Evolutionary conservation across 2,329 filamentous ascomycete genomes (phyloP), one percentile per base, ranked within the genome.

Genomic region (Elsinoe arachidis): DNA sequence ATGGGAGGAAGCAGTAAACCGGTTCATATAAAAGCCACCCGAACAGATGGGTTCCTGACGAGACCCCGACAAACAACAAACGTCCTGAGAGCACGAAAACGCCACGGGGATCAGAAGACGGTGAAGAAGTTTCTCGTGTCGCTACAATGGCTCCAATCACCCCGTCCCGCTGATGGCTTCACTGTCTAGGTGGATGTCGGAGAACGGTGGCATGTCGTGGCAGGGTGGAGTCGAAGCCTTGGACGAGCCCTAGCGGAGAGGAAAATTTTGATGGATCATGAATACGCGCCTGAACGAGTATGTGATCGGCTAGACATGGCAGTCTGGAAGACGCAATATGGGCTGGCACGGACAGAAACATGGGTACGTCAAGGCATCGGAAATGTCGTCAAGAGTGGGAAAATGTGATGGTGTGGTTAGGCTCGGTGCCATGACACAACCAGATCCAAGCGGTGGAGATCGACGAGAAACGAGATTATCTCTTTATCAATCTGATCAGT

Each of bases 401-500:
- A 21, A 47, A 26, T 34, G 47, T 52, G 47, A 35, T 37, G 47
- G 30, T 17, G 33, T 52, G 47, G 47, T 14, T 52, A 34, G 30
- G 11, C 33, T 37, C 26, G 15, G 26, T 10, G 15, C 33, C 49
- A 53, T 37, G 19, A 37, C 49, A 53, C 35, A 39, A 46, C 41
- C 41, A 53, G 49, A 53, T 34, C 15, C 49, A 9, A 23, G n/a
- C 17, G 30, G 17, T 30, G 14, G 9, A 19, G 46, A 51, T 37
- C 46, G 46, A 51, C 46, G 46, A 51, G 46, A 37, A 51, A 37
- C n/a, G 49, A 38, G 49, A 39, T 35, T 33, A 53, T 26, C 34
- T 37, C 12, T 53, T 53, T 53, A 53, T 53, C 49, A 53, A 51
- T 51, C 46, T 34, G 46, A 51, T 51, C 46, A 51, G 46, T 35